A percentile compares a stretch with the other conserved stretches of the same genome.
These are phyloP conservation scores for Patellifolia procumbens DNA, from an alignment of 179 eudicot species.

Conservation along the genomic window DNA sequence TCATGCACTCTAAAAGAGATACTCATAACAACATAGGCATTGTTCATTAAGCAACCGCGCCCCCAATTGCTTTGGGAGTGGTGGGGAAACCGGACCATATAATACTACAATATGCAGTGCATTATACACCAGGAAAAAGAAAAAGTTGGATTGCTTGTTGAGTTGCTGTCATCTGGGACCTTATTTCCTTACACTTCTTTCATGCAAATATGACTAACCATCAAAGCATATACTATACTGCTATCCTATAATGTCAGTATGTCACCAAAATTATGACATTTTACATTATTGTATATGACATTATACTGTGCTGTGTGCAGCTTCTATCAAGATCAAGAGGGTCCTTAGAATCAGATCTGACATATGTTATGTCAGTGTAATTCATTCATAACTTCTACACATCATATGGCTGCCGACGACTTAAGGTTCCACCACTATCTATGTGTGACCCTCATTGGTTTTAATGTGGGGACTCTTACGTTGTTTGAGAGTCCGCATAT, in stretches of 20 bases:
- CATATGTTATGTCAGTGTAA: not conserved
- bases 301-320: not conserved
- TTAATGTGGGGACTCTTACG: not conserved
- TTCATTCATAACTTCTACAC: not conserved
- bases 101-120: not conserved
- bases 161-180: not conserved
- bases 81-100: constrained; percentile 19
- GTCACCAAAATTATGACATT: constrained; percentile 6
- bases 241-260: not conserved
- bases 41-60: not conserved
- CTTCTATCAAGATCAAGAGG: not conserved
- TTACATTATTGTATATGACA: not conserved
- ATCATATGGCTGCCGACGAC: constrained; percentile 2
- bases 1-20: not conserved
- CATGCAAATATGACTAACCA: constrained; percentile 10
- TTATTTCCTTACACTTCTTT: constrained; percentile 22
- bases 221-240: constrained; percentile 6
- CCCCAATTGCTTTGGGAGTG: constrained; percentile 15
- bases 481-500: not conserved
- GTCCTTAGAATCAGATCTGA: constrained; percentile 1
- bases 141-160: not conserved
- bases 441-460: not conserved
- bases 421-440: constrained; percentile 24
- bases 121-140: not conserved
- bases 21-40: not conserved